A percentile compares a stretch with the other conserved stretches of the same genome.
Evolutionary conservation across 179 eudicot species (phyloP).

Genomic region (Gypsophila paniculata): DNA sequence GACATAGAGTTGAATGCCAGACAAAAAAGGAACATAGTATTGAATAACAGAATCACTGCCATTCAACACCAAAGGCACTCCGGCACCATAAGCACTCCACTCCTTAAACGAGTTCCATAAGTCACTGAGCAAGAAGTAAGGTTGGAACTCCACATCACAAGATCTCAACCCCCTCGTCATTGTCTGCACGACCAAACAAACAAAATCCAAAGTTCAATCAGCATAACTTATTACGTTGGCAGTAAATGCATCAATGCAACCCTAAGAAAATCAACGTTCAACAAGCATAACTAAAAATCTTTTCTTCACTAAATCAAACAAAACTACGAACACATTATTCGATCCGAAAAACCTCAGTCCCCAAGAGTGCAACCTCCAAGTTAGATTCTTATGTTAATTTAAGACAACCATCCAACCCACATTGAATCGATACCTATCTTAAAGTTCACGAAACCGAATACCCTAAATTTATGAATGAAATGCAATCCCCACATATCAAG

Average conservation of each 20-base stretch:
- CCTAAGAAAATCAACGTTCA: background rate
- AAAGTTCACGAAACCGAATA: background rate
- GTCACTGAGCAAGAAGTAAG: conserved; percentile 73
- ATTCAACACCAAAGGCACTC: conserved; percentile 84
- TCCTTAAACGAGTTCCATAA: conserved; percentile 93
- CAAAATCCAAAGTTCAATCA: conserved; percentile 12
- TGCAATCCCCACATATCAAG: too few species aligned
- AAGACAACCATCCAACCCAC: conserved; percentile 5
- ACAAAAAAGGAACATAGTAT: conserved; percentile 87
- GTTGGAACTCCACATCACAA: conserved; percentile 60
- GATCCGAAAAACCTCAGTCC: background rate
- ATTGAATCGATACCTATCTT: background rate
- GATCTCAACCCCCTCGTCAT: conserved; percentile 59
- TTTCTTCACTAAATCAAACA: background rate
- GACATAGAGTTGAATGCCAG: conserved; percentile 72
- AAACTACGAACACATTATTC: background rate
- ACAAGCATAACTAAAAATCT: background rate
- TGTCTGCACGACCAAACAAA: conserved; percentile 40
- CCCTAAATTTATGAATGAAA: background rate
- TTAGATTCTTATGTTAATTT: background rate
- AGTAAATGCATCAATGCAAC: conserved; percentile 4
- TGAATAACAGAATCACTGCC: conserved; percentile 78
- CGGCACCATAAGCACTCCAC: conserved; percentile 97
- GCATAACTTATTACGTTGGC: conserved; percentile 3
- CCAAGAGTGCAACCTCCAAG: background rate